phyloP scores from a whole-genome alignment of 2,329 filamentous ascomycete species.

The Pseudopithomyces chartarum region DNA sequence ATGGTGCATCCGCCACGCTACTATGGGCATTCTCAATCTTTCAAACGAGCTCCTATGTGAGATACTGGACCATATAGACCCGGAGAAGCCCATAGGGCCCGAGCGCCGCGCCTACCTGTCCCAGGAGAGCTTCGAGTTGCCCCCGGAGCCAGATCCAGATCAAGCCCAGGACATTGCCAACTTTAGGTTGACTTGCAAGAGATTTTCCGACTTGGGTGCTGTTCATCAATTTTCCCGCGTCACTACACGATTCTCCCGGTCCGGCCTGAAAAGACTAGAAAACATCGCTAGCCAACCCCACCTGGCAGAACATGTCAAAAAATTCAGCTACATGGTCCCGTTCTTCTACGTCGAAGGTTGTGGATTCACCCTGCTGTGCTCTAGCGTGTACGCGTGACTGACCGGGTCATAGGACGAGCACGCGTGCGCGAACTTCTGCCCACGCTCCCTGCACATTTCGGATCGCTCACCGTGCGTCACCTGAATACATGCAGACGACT shows the following conservation, averaged over 20 bases:
- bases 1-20: conserved; percentile 36
- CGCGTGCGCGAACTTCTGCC: conserved; percentile 47
- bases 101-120: conserved; percentile 58
- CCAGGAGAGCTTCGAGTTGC: conserved; percentile 56
- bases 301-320: conserved; percentile 60
- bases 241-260: conserved; percentile 56
- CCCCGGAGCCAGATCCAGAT: conserved; percentile 48
- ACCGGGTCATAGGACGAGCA: conserved; percentile 43
- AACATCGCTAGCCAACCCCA: conserved; percentile 55
- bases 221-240: conserved; percentile 58
- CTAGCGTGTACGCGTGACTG: conserved; percentile 20
- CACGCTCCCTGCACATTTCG: conserved; percentile 41
- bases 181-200: conserved; percentile 55
- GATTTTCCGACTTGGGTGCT: conserved; percentile 57
- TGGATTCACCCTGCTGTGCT: conserved; percentile 21
- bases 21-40: conserved; percentile 46
- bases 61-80: conserved; percentile 58
- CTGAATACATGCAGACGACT: not conserved
- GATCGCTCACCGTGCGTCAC: conserved; percentile 33
- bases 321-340: conserved; percentile 65
- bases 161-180: conserved; percentile 52
- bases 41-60: conserved; percentile 57
- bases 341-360: conserved; percentile 62
- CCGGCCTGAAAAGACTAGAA: conserved; percentile 56
- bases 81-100: conserved; percentile 55